Conservation (phyloP, 164 flowering plant genomes). For the Vitis rupestris region DNA sequence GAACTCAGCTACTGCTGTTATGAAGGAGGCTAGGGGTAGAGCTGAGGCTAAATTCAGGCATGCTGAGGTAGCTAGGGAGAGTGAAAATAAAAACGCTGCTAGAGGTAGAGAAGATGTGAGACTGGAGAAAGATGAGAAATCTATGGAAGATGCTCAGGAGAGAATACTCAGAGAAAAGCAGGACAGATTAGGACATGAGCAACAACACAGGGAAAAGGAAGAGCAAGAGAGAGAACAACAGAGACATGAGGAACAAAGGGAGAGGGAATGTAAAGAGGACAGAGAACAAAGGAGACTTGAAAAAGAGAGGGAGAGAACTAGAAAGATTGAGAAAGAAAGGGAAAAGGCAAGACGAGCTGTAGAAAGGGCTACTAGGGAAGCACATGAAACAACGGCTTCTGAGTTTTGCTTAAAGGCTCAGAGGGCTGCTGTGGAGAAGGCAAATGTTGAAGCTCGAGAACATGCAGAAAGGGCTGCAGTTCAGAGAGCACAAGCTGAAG, state of each 20-base stretch:
- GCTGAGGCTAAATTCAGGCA: conserved; percentile 91
- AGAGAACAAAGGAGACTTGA: conserved; percentile 45
- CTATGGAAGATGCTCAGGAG: conserved; percentile 44
- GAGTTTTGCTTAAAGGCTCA: conserved; percentile 70
- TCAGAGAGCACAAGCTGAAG: conserved; percentile 88
- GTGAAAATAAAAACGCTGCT: conserved; percentile 60
- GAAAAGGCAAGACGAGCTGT: conserved; percentile 79
- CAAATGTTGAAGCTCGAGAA: conserved; percentile 57
- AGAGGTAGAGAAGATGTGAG: conserved; percentile 59
- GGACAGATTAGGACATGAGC: conserved; percentile 58
- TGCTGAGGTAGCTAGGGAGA: conserved; percentile 79
- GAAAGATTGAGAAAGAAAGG: conserved; percentile 51
- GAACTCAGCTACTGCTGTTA: conserved; percentile 51
- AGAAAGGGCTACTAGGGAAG: conserved; percentile 83
- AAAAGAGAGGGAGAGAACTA: conserved; percentile 35
- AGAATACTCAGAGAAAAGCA: conserved; percentile 50
- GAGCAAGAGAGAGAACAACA: conserved; percentile 54
- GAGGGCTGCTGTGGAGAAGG: conserved; percentile 69
- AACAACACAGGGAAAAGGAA: conserved; percentile 59
- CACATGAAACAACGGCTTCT: conserved; percentile 70
- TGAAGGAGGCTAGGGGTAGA: conserved; percentile 85
- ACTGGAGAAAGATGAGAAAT: conserved; percentile 49
- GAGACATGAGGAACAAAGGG: conserved; percentile 58
- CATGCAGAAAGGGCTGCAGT: conserved; percentile 91
- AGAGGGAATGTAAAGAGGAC: conserved; percentile 49